phyloP scores from a whole-genome alignment of 2,329 filamentous ascomycete species.

The Cordyceps tenuipes region DNA sequence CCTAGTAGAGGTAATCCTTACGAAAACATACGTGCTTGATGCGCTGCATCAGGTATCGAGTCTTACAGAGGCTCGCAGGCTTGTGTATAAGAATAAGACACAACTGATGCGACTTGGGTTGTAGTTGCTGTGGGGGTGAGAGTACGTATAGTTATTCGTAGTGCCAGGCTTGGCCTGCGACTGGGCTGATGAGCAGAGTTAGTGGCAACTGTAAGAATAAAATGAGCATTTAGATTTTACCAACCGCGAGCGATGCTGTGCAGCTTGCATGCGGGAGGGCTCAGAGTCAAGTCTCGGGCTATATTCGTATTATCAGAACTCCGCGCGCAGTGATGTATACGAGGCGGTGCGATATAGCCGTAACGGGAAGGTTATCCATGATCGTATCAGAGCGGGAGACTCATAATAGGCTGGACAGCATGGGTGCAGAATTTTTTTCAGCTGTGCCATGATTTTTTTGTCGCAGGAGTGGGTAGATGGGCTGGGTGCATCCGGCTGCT shows the following conservation, averaged over 20 bases:
- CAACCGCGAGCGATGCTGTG: background rate
- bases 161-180: background rate
- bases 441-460: background rate
- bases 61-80: background rate
- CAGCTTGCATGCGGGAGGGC: background rate
- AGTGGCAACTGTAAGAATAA: background rate
- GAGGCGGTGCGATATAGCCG: background rate
- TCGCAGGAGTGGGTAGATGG: background rate
- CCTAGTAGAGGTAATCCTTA: background rate
- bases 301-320: background rate
- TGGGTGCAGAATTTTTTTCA: slow-evolving; percentile 6
- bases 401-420: background rate
- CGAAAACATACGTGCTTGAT: background rate
- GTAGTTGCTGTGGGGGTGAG: background rate
- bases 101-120: background rate
- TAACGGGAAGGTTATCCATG: slow-evolving; percentile 2
- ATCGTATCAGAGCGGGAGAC: background rate
- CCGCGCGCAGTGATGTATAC: background rate
- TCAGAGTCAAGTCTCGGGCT: slow-evolving; percentile 5
- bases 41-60: background rate
- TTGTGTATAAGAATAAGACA: background rate
- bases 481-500: slow-evolving; percentile 1
- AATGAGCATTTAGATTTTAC: background rate
- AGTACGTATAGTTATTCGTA: background rate
- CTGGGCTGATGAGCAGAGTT: background rate